Percentiles rank a stretch among this genome's conserved stretches.
Evolutionary conservation across 352 stramenopile genomes (phyloP).

Genomic region (Globisporangium paddicum): DNA sequence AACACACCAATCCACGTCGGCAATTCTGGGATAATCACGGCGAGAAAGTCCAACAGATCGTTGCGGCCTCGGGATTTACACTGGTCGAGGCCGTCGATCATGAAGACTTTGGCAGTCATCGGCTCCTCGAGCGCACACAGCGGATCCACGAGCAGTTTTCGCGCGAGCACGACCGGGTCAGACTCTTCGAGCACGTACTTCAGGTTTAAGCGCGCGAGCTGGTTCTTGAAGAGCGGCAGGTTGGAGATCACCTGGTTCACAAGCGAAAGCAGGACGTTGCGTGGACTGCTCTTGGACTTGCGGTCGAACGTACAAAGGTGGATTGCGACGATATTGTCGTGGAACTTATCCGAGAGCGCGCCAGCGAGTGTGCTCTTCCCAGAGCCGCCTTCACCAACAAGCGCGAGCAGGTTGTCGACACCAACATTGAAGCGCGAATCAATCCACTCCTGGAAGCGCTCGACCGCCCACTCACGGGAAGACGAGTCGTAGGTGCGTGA

Average conservation of each 20-base stretch:
- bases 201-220: constrained; percentile 77
- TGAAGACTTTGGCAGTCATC: constrained; percentile 48
- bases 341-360: constrained; percentile 47
- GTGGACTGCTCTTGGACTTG: constrained; percentile 64
- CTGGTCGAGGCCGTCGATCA: constrained; percentile 78
- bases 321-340: constrained; percentile 46
- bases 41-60: constrained; percentile 67
- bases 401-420: constrained; percentile 46
- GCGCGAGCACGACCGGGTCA: constrained; percentile 56
- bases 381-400: constrained; percentile 63
- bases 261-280: constrained; percentile 75
- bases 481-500: constrained; percentile 35
- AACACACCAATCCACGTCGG: constrained; percentile 70
- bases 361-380: constrained; percentile 69
- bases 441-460: constrained; percentile 72
- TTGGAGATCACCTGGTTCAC: constrained; percentile 71
- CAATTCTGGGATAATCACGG: constrained; percentile 50
- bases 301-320: constrained; percentile 79
- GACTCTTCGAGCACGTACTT: constrained; percentile 78
- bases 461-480: constrained; percentile 60
- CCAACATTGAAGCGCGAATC: constrained; percentile 65
- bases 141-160: constrained; percentile 75
- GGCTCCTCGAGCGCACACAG: constrained; percentile 65
- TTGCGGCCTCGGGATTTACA: constrained; percentile 42
- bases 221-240: constrained; percentile 73